Evolutionary conservation across 2,329 filamentous ascomycete species (phyloP), one percentile per base, ranked within the genome.

Genomic region (Plenodomus biglobosus): DNA sequence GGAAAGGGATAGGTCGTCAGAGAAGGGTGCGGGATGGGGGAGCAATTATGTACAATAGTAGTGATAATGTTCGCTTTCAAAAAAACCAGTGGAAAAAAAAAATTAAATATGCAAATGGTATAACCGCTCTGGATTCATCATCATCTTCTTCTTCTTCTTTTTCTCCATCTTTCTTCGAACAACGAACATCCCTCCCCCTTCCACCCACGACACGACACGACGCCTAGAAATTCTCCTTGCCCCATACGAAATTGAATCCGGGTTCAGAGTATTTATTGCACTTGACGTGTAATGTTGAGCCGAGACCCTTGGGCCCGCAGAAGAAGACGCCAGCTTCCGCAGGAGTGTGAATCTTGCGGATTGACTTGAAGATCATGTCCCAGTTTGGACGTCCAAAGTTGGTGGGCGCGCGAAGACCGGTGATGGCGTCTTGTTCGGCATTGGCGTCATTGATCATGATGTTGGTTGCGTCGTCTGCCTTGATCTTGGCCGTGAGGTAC

Each of bases 381-480:
- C 90, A 94, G 74, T 94, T 92, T 15, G 90, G 90, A 19, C 88
- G 80, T 44, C 90, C 90, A 68, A 94, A 91, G 76, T 91, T 94
- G 37, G 89, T 94, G 17, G 88, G 88, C 45, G 88, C 86, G 40
- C 88, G 81, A 22, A 94, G 80, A 45, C 90, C 89, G 0, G 89
- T 94, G 68, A 94, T 92, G 62, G 88, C 85, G 70, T 94, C 88
- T 72, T 87, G 87, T 69, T 92, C 87, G 58, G 87, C 86, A 66
- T 91, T 89, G 69, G 86, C 88, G 62, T 92, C 88, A 75, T 92
- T 92, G 78, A 92, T 91, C 88, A 92, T 92, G 75, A 94, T 92
- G 75, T 94, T 92, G 38, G 88, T 91, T 41, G 88, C 88, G 66
- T 92, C 89, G 69, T 92, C 88, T 20, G 84, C 82, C 77, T 91